These are phyloP conservation scores for Apiospora pterosperma DNA, from an alignment of 2,329 filamentous ascomycete species.

Conservation along the genomic window DNA sequence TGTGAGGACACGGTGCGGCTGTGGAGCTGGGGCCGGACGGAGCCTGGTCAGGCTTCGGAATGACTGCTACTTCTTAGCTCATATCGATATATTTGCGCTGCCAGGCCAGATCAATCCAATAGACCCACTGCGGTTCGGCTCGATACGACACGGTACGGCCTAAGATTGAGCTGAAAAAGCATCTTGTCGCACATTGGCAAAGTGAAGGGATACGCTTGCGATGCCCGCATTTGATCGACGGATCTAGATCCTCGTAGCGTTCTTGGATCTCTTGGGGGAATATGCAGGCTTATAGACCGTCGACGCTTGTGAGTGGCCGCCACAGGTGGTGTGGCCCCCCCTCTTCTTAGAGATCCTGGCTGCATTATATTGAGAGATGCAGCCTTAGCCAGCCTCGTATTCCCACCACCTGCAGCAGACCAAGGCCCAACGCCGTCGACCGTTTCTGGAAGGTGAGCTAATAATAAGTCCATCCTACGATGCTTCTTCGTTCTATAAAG, in stretches of 20 bases:
- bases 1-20: conserved; percentile 26
- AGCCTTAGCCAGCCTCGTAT: neutral
- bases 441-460: neutral
- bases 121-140: neutral
- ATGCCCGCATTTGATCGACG: neutral
- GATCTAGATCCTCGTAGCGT: neutral
- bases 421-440: neutral
- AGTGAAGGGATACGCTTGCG: neutral
- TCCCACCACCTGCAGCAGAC: neutral
- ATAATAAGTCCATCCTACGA: neutral
- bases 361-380: neutral
- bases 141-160: neutral
- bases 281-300: neutral
- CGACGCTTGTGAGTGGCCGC: neutral
- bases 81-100: neutral
- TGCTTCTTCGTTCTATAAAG: neutral
- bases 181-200: neutral
- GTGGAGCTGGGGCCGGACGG: conserved; percentile 27
- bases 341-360: neutral
- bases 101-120: neutral
- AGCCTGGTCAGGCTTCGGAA: too few relatives aligned
- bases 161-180: neutral
- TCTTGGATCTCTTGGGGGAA: neutral
- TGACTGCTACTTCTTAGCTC: too few relatives aligned
- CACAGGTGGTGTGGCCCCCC: neutral